Evolutionary conservation across 2,329 filamentous ascomycete species (phyloP), one percentile per base, ranked within the genome.

Genomic region (Ophiostoma montium): DNA sequence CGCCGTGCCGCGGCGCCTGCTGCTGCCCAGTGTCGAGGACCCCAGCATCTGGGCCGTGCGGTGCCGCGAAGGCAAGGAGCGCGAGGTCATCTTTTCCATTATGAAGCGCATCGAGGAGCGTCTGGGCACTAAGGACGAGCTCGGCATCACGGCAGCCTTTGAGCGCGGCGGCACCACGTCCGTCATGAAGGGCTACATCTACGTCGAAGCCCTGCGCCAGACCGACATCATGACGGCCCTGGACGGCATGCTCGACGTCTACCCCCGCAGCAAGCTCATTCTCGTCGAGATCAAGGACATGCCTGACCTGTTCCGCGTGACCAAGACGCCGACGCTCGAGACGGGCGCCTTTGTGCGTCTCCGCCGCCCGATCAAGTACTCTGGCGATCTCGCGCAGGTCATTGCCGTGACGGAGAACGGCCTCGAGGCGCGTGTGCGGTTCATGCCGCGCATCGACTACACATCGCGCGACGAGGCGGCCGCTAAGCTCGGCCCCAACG

Each of bases 271-370:
- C 27, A 92, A 88, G 65, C 82, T 92, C 68, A 78, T 89, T 41
- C 71, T 96, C 47, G 87, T 98, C 38, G 86, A 92, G 45, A 88
- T 96, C 59, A 94, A 94, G 64, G 92, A 98, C 65, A 95, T 95
- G 82, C 90, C 92, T 2, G 92, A 96, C 65, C 75, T 98, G n/a
- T 73, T 98, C 16, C 80, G 88, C 47, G 86, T 94, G 27, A 82
- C 80, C 53, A 95, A 95, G 68, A 90, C 84, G 3, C 85, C 88
- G 44, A 80, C 81, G 23, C 71, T 98, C 32, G 80, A 92, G 57
- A 84, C 84, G 10, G 90, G 90, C 55, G 87, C 87, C 35, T 98
- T 92, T 76, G 90, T 96, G 47, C 86, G 92, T 55, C 80, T 96
- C 55, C 82, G 80, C 62, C 78, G 86, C 48, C 81, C 80, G 2